phyloP scores from a whole-genome alignment of 2,329 filamentous ascomycete species.

The Ceratocystis papillata region DNA sequence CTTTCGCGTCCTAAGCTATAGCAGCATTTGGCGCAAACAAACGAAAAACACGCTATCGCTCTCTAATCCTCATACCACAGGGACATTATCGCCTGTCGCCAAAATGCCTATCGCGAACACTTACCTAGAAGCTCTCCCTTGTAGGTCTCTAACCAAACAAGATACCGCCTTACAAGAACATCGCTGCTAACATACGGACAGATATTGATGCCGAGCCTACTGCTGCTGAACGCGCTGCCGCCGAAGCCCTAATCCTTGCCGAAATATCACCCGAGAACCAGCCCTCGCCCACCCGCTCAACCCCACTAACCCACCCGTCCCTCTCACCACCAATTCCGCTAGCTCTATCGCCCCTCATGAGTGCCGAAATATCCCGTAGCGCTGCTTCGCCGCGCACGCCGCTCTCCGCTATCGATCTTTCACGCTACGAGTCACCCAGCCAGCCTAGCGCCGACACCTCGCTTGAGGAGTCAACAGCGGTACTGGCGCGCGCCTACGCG shows the following conservation, averaged over 20 bases:
- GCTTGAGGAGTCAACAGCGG: slow-evolving; percentile 41
- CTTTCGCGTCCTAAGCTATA: not conserved
- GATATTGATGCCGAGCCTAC: slow-evolving; percentile 73
- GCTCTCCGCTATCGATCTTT: slow-evolving; percentile 57
- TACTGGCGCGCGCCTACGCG: slow-evolving; percentile 46
- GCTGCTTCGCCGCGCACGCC: slow-evolving; percentile 42
- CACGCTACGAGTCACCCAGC: slow-evolving; percentile 71
- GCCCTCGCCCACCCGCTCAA: slow-evolving; percentile 30
- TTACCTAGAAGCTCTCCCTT: slow-evolving; percentile 69
- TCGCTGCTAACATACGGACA: slow-evolving; percentile 32
- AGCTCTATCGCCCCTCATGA: slow-evolving; percentile 54
- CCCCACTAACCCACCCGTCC: slow-evolving; percentile 43
- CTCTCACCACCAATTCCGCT: slow-evolving; percentile 43
- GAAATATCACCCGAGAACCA: slow-evolving; percentile 47
- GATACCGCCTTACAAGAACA: not conserved
- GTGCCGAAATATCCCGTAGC: slow-evolving; percentile 58
- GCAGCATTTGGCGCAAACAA: not conserved
- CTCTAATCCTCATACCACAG: not conserved
- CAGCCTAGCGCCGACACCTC: slow-evolving; percentile 31
- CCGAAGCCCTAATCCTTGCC: slow-evolving; percentile 56
- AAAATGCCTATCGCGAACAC: slow-evolving; percentile 30
- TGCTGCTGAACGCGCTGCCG: slow-evolving; percentile 49
- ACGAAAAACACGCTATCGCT: not conserved
- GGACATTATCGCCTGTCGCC: not conserved
- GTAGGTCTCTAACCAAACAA: slow-evolving; percentile 39